Evolutionary conservation across 2,329 filamentous ascomycete genomes (phyloP), one percentile per base, ranked within the genome.

Genomic region (Aspergillus ochraceoroseus): DNA sequence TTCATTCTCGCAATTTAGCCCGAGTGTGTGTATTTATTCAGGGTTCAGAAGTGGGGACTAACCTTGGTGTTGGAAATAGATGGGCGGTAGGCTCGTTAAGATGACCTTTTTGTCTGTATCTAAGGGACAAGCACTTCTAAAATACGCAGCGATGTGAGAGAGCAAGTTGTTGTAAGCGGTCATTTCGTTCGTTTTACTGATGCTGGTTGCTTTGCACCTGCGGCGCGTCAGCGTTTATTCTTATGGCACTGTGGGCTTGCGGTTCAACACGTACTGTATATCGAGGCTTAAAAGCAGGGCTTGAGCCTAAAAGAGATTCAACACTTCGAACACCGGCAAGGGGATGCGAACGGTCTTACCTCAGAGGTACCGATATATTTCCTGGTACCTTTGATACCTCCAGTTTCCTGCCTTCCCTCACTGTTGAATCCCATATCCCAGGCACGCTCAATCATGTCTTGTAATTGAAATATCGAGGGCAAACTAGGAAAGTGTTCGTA

Each of bases 311-410:
- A 15, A 3, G n/a, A 23, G 8, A 7, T n/a, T 30, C 17, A 34
- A n/a, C 20, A 34, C 8, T 18, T 3, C 13, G 28, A 7, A n/a
- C 9, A n/a, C 6, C 19, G 11, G 13, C 8, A 25, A 46, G 13
- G 14, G 3, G 7, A 7, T 14, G 2, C 33, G 22, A 19, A 7
- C 13, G 7, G n/a, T 9, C 38, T 51, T 70, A 86, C 85, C 72
- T 96, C 90, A 6, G 87, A 82, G 1, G 90, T 95, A 11, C 90
- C 90, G 53, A 96, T 96, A 58, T 92, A 96, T 63, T 95, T 96
- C 45, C 92, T 79, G 0, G 89, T 95, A n/a, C 82, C 82, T 48
- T 72, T 79, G 48, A 96, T 85, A 1, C 88, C 87, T 2, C 90
- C 90, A 0, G 89, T 95, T 64, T 96, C 87, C 2, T 78, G 59